phyloP scores from a whole-genome alignment of 139 green algal genomes.

The Closterium sp. region DNA sequence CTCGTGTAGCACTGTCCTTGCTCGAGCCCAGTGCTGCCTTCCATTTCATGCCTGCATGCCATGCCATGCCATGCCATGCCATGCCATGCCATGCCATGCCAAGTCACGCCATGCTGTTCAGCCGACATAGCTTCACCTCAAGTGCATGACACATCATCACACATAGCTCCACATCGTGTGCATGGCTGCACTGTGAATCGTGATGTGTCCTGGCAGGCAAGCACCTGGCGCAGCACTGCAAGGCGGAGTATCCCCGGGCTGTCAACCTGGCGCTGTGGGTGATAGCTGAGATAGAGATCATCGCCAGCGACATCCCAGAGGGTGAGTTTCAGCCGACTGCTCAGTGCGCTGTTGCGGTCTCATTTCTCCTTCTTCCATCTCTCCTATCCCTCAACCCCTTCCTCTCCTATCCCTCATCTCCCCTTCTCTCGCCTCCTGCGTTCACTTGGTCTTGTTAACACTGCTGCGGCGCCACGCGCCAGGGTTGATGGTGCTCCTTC shows the following conservation, averaged over 20 bases:
- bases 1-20: too few relatives aligned
- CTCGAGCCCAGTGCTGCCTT: background rate
- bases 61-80: background rate
- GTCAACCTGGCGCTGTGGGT: slow-evolving; percentile 49
- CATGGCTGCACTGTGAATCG: background rate
- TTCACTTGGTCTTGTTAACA: background rate
- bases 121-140: too few relatives aligned
- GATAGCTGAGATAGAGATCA: slow-evolving; percentile 53
- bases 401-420: background rate
- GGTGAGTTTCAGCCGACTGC: background rate
- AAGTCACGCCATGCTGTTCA: too few relatives aligned
- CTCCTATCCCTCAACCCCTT: background rate
- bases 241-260: slow-evolving; percentile 49
- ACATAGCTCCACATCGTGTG: background rate
- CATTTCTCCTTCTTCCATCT: background rate
- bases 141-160: too few relatives aligned
- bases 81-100: too few relatives aligned
- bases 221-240: slow-evolving; percentile 81
- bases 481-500: too few relatives aligned
- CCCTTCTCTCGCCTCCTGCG: background rate
- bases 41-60: background rate
- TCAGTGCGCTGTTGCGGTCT: background rate
- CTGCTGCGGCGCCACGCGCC: too few relatives aligned
- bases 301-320: slow-evolving; percentile 61
- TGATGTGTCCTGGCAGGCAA: slow-evolving; percentile 44